Evolutionary conservation across 768 basidiomycete species (phyloP).

Genomic region (Naganishia vishniacii): DNA sequence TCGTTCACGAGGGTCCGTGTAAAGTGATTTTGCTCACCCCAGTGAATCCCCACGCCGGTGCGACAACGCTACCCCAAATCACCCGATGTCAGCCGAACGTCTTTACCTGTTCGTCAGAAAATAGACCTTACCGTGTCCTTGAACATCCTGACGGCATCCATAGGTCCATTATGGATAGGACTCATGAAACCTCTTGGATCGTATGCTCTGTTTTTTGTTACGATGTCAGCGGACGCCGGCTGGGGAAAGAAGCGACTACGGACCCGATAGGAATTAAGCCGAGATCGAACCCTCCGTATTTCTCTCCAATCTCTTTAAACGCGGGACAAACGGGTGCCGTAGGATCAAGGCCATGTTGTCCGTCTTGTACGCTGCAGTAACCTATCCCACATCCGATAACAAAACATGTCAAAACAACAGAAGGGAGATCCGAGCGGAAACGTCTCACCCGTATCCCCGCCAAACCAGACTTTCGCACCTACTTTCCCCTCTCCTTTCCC

Average conservation of each 20-base stretch:
- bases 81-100: not conserved
- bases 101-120: constrained; percentile 11
- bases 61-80: not conserved
- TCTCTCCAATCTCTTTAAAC: constrained; percentile 65
- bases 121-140: constrained; percentile 56
- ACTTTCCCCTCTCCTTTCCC: constrained; percentile 22
- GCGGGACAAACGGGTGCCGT: constrained; percentile 59
- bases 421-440: not conserved
- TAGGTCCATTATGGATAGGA: constrained; percentile 62
- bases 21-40: constrained; percentile 20
- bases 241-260: no score
- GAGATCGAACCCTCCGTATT: constrained; percentile 62
- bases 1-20: no score
- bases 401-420: not conserved
- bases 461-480: constrained; percentile 52
- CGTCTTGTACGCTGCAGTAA: constrained; percentile 41
- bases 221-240: no score
- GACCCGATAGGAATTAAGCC: constrained; percentile 61
- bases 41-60: constrained; percentile 24
- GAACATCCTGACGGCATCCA: constrained; percentile 65
- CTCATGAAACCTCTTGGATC: constrained; percentile 50
- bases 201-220: constrained; percentile 39
- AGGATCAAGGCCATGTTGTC: constrained; percentile 35
- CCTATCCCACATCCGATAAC: constrained; percentile 31
- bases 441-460: constrained; percentile 64